Percentiles rank a stretch among this genome's conserved stretches.
Conservation (phyloP, 2,329 filamentous ascomycete genomes). For the Colletotrichum cordylinicola region DNA sequence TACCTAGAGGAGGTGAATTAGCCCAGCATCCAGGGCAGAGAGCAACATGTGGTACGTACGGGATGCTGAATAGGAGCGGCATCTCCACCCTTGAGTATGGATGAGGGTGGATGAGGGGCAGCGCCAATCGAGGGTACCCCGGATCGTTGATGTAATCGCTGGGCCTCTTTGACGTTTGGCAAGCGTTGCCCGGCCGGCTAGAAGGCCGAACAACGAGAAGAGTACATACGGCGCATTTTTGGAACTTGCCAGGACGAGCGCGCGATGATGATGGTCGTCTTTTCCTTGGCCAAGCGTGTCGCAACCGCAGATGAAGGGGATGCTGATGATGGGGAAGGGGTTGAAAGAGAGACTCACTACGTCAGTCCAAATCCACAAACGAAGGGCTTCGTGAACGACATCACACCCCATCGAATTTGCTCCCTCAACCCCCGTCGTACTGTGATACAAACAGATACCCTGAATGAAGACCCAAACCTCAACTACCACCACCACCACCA, state of each 20-base stretch:
- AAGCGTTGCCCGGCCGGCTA: conserved; percentile 9
- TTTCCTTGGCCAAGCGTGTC: not conserved
- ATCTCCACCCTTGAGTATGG: not conserved
- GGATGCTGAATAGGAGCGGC: not conserved
- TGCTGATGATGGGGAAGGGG: not conserved
- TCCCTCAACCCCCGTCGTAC: not conserved
- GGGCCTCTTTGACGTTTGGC: conserved; percentile 4
- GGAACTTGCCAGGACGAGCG: not conserved
- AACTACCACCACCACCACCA: not conserved
- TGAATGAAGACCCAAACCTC: not conserved
- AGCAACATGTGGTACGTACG: conserved; percentile 3
- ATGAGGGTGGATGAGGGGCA: conserved; percentile 9
- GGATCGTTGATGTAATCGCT: conserved; percentile 21
- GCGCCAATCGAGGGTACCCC: conserved; percentile 18
- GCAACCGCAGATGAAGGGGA: not conserved
- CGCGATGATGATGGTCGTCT: not conserved
- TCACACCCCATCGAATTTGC: not conserved
- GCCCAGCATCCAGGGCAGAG: not conserved
- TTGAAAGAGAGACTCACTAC: conserved; percentile 9
- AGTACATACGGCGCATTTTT: not conserved
- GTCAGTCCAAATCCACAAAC: conserved; percentile 14
- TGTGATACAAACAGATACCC: not conserved
- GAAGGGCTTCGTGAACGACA: not conserved
- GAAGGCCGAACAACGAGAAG: conserved; percentile 5
- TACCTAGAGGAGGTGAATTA: not conserved